Evolutionary conservation across 208 protist genomes (phyloP), one percentile per base, ranked within the genome.

Genomic region (Dictyostelium gargantuum): DNA sequence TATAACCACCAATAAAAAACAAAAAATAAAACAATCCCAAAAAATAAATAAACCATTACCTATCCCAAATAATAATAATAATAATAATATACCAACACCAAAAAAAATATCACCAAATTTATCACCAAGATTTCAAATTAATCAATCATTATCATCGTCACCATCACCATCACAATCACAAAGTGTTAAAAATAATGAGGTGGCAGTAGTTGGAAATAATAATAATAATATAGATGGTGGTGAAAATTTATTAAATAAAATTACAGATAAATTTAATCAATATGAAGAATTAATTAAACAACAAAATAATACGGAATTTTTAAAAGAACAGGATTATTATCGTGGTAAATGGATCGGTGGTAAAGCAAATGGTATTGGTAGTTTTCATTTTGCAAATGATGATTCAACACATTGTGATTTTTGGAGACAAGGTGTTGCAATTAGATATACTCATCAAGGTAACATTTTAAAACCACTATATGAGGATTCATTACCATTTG

Each of bases 361-460:
- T 29, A 76, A 68, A 52, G 82, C 82, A 6, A 89, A 89, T 68
- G 82, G 82, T 44, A 68, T 89, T 11, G 82, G 82, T n/a, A 32
- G 2, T 9, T 89, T 89, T 56, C 82, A 89, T 52, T 89, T 89
- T 68, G 2, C 26, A 38, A 19, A 42, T 13, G 50, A 89, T 50
- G 42, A 68, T 46, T 52, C 70, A 21, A 19, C 29, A 26, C 82
- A 89, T 42, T 40, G 52, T 42, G 82, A 89, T 48, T 89, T 76
- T 66, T 89, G 82, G 82, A 75, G 82, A 75, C 38, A 26, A 42
- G 82, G 82, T 54, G 68, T 89, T 23, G 82, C 44, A 21, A 89
- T 89, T 89, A 46, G 82, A 38, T 89, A 89, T 52, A 23, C 61
- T 1, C 77, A 77, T 68, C 44, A 79, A 40, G 17, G n/a, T 10